A percentile compares a stretch with the other conserved stretches of the same genome.
phyloP scores from a whole-genome alignment of 2,329 filamentous ascomycete genomes.

The Pseudogymnoascus sp. region DNA sequence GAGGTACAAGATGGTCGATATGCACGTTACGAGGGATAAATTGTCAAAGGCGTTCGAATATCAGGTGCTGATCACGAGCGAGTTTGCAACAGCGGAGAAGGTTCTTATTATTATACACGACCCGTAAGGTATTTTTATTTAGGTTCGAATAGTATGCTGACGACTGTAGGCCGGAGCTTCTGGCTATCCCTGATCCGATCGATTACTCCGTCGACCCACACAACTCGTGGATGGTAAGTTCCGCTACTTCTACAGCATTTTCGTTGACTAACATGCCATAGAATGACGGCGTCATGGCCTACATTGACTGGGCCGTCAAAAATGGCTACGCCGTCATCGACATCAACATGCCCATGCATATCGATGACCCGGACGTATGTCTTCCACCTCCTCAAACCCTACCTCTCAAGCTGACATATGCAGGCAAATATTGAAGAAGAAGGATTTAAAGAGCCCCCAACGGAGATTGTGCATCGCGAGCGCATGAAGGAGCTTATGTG shows the following conservation, averaged over 20 bases:
- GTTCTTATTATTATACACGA: conserved; percentile 87
- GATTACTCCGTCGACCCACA: conserved; percentile 71
- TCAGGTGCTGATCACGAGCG: conserved; percentile 74
- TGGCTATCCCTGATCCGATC: conserved; percentile 58
- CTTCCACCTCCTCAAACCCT: neutral
- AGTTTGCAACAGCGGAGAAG: conserved; percentile 57
- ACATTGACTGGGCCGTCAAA: conserved; percentile 75
- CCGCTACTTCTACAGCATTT: conserved; percentile 9
- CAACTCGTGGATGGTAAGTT: conserved; percentile 78
- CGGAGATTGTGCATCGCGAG: conserved; percentile 10
- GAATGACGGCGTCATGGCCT: conserved; percentile 74
- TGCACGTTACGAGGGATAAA: conserved; percentile 69
- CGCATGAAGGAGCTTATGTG: conserved; percentile 59
- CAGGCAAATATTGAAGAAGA: conserved; percentile 1
- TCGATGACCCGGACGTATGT: conserved; percentile 56
- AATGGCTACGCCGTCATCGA: conserved; percentile 81
- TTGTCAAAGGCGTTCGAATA: conserved; percentile 75
- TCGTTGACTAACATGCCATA: conserved; percentile 31
- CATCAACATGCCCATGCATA: conserved; percentile 77
- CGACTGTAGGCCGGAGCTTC: conserved; percentile 54
- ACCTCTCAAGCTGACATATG: neutral
- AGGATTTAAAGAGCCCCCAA: conserved; percentile 29
- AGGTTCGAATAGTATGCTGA: conserved; percentile 19
- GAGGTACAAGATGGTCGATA: conserved; percentile 68
- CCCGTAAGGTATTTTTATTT: conserved; percentile 49